Conservation (phyloP, 139 green algal species). For the Chlorella sp. region DNA sequence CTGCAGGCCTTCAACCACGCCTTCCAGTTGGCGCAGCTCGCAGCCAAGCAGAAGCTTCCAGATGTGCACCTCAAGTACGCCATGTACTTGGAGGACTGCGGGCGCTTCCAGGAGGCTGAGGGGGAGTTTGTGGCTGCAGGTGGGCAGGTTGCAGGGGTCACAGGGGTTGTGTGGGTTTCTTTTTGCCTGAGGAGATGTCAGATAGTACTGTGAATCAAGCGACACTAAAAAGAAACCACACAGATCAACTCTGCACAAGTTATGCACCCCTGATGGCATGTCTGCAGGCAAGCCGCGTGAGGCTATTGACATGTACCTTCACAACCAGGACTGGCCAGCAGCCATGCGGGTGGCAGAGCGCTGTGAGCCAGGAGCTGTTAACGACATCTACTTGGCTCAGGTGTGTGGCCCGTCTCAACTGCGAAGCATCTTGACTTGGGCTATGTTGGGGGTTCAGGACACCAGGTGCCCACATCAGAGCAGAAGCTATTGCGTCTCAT, state of each 20-base stretch:
- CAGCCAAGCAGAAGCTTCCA: conserved; percentile 53
- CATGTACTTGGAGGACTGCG: conserved; percentile 85
- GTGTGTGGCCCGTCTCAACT: too few relatives aligned
- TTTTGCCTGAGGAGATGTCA: too few relatives aligned
- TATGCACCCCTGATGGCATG: too few relatives aligned
- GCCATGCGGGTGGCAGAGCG: conserved; percentile 65
- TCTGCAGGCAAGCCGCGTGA: conserved; percentile 63
- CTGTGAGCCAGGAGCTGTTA: conserved; percentile 47
- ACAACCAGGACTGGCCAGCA: conserved; percentile 68
- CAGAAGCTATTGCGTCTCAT: conserved; percentile 9
- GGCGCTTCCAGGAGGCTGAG: conserved; percentile 61
- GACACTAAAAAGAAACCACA: too few relatives aligned
- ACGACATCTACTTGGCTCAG: conserved; percentile 54
- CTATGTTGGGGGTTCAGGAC: too few relatives aligned
- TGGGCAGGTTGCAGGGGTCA: too few relatives aligned
- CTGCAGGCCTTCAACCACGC: conserved; percentile 61
- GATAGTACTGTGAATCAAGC: too few relatives aligned
- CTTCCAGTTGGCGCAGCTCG: conserved; percentile 49
- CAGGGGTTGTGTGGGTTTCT: too few relatives aligned
- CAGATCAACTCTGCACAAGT: too few relatives aligned
- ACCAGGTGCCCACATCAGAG: conserved; percentile 23
- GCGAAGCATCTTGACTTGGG: too few relatives aligned
- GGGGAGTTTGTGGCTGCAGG: conserved; percentile 60
- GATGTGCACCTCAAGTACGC: conserved; percentile 72
- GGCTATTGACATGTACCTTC: conserved; percentile 75